Base-by-base conservation (phyloP, 495 filamentous ascomycete species). In the Hypoxylon lienhwacheense region DNA sequence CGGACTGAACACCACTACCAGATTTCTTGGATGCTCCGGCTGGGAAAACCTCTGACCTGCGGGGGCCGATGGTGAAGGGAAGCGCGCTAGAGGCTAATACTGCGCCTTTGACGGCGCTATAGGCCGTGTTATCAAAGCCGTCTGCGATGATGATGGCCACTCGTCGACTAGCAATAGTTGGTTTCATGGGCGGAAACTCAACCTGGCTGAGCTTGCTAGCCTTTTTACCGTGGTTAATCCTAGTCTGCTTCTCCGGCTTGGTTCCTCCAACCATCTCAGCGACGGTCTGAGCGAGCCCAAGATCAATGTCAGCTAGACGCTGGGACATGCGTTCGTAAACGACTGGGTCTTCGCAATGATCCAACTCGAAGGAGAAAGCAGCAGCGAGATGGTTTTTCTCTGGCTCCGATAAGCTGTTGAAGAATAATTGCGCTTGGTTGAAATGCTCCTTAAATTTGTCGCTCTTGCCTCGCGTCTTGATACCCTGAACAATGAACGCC, bases 321-420 rank as follows among this genome's bases (percentile, higher is more conserved):
- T 85, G 71, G 2, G 77, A 75, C 73, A 93, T 83, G 59, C 85
- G 80, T 44, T 82, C 75, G 64, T 91, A 95, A 15, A 96, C 90
- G 17, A 87, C 61, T 0, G 85, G 85, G 37, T 96, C 90, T 35
- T 95, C 89, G 68, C 91, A 95, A 70, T 95, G 90, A 61, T 90
- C 87, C 5, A 96, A 81, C 70, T 96, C 91, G 66, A 95, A 96
- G 3, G 77, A 73, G 33, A 95, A 78, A 0, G 91, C 89, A 34
- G 77, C 78, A 17, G 77, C 71, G 3, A 93, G 63, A 69, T 95
- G 89, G 8, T 67, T 53, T 66, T 90, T 85, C 68, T 96, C 91
- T 28, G 80, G 71, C 1, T 73, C 61, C 1, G 82, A 84, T 32
- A 93, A 70, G 14, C 86, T 91, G 74, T 96, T 96, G 72, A 83